Evolutionary conservation across 2,329 filamentous ascomycete species (phyloP).

Genomic region (Xylariaceae sp.): DNA sequence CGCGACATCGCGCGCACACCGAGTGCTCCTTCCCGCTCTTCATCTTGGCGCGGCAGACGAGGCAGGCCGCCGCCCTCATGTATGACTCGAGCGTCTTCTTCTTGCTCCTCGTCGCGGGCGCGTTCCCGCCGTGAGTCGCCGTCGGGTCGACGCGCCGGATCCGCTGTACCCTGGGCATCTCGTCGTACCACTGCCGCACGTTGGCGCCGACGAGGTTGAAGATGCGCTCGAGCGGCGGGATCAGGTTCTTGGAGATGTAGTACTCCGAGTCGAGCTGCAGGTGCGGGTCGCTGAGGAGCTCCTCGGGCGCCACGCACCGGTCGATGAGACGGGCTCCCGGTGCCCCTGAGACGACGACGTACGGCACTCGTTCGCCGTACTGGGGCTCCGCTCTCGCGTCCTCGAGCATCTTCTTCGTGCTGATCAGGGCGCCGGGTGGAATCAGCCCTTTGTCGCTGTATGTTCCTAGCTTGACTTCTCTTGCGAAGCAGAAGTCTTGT

Average conservation of each 20-base stretch:
- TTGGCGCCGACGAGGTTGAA: constrained; percentile 96
- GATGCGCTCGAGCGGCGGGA: constrained; percentile 92
- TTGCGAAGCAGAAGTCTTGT: constrained; percentile 94
- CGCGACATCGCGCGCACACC: constrained; percentile 62
- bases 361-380: constrained; percentile 92
- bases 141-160: constrained; percentile 62
- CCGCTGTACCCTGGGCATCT: constrained; percentile 90
- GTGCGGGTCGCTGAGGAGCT: constrained; percentile 74
- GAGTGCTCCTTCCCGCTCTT: constrained; percentile 37
- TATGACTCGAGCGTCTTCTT: constrained; percentile 82
- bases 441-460: constrained; percentile 81
- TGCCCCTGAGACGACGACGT: constrained; percentile 87
- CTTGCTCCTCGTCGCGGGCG: constrained; percentile 56
- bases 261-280: constrained; percentile 90
- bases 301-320: constrained; percentile 86
- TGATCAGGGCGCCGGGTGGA: constrained; percentile 87
- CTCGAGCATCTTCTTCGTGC: constrained; percentile 80
- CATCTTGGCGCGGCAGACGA: constrained; percentile 70
- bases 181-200: constrained; percentile 88
- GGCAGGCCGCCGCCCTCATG: constrained; percentile 77
- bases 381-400: constrained; percentile 89
- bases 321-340: constrained; percentile 86
- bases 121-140: constrained; percentile 31
- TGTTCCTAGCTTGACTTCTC: constrained; percentile 85
- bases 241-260: constrained; percentile 94